Evolutionary conservation across 768 basidiomycete genomes (phyloP), one percentile per base, ranked within the genome.

Genomic region (Daedaleopsis nitida): DNA sequence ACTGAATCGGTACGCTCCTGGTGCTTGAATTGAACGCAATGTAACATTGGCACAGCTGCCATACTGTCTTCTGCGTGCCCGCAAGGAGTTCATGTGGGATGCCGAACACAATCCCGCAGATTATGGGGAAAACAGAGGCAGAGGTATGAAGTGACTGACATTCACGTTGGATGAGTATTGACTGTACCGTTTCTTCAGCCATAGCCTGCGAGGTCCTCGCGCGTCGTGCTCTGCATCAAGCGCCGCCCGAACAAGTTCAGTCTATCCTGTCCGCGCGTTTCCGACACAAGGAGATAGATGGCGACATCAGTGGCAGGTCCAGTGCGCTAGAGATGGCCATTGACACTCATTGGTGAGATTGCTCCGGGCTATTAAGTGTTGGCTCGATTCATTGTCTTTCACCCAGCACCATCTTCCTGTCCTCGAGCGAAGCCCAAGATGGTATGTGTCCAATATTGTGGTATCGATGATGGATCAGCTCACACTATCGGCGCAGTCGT

Each of bases 321-420:
- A 93, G 90, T 67, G 88, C 90, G 9, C 77, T 97, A 45, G 96
- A 98, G 72, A 77, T 88, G 72, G 94, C 96, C n/a, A 92, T 96
- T 62, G 96, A 98, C 73, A 85, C 92, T 56, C 86, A 94, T 67
- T 93, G 94, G 92, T 94, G 27, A 32, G 27, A 32, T 7, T 32
- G 4, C 27, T 32, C 7, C 7, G 27, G n/a, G 27, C 7, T 32
- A 7, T 32, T 32, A 3, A 32, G 7, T 19, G 12, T 6, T 21
- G 11, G 48, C 27, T 45, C 63, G 12, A 57, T 51, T 55, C 48
- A 53, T 37, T 19, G 23, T 23, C 11, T 45, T 21, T 7, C 9
- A 2, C 11, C 12, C 54, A 93, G 92, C 65, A 82, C 86, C 7
- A 90, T 92, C 66, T 95, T 96, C 72, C 73, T 96, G 44, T 93